These are phyloP conservation scores for Cymodocea nodosa DNA, from an alignment of 116 monocot genomes.

Conservation along the genomic window DNA sequence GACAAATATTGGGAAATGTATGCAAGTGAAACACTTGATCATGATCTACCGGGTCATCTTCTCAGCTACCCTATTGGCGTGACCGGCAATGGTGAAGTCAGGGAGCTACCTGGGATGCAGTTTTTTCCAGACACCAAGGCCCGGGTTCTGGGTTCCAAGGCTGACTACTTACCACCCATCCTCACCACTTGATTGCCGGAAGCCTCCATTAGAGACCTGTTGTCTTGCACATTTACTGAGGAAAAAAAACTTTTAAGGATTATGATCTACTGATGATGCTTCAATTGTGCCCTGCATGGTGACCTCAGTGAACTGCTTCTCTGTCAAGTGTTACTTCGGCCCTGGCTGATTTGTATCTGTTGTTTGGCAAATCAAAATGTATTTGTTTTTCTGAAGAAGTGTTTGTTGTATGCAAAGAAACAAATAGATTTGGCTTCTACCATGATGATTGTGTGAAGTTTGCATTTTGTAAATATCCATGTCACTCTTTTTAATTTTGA, in stretches of 20 bases:
- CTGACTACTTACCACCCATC: constrained; percentile 33
- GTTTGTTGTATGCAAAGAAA: background rate
- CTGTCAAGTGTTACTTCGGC: background rate
- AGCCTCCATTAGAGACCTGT: background rate
- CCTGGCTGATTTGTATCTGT: background rate
- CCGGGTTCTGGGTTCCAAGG: constrained; percentile 24
- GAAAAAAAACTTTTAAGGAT: background rate
- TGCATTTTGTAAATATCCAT: no score
- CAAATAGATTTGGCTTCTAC: background rate
- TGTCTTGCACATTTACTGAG: background rate
- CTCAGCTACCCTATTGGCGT: constrained; percentile 32
- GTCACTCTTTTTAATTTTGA: no score
- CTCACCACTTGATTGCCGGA: constrained; percentile 30
- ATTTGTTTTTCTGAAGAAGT: no score
- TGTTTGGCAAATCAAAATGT: background rate
- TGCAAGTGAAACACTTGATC: constrained; percentile 18
- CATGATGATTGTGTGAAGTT: background rate
- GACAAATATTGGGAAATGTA: constrained; percentile 40
- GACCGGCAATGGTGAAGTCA: constrained; percentile 16
- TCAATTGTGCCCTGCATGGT: no score
- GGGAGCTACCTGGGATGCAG: constrained; percentile 25
- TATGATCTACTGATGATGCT: background rate
- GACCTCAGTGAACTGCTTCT: background rate
- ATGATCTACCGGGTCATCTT: constrained; percentile 46
- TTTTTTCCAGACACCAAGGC: constrained; percentile 51